A percentile compares a stretch with the other conserved stretches of the same genome.
Evolutionary conservation across 768 basidiomycete genomes (phyloP).

Genomic region (Boletus vermiculosoides): DNA sequence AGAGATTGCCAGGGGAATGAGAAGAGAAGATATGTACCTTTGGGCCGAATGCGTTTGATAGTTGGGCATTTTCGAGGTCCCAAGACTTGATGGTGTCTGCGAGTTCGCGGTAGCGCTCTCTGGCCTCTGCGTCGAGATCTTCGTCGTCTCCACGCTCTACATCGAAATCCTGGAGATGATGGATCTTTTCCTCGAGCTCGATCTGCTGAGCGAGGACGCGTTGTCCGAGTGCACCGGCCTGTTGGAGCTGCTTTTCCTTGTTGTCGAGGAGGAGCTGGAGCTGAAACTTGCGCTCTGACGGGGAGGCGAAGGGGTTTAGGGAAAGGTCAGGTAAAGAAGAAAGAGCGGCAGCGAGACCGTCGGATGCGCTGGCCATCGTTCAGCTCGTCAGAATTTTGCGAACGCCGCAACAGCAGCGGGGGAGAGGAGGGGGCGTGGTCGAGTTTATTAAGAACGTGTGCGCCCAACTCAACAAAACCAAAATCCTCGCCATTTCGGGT

Average conservation of each 20-base stretch:
- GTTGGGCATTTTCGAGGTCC: constrained; percentile 76
- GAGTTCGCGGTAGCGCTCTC: constrained; percentile 73
- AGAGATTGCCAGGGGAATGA: not conserved
- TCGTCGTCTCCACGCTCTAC: constrained; percentile 62
- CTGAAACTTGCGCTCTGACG: constrained; percentile 60
- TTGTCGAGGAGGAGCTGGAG: constrained; percentile 74
- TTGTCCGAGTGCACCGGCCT: constrained; percentile 90
- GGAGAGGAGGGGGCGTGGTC: constrained; percentile 4
- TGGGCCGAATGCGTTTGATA: constrained; percentile 64
- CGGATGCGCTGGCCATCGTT: constrained; percentile 43
- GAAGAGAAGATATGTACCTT: constrained; percentile 47
- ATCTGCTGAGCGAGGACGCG: constrained; percentile 91
- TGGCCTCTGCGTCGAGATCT: constrained; percentile 63
- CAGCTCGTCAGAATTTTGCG: constrained; percentile 11
- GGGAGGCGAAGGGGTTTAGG: constrained; percentile 42
- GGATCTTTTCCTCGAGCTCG: constrained; percentile 87
- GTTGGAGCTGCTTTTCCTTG: constrained; percentile 91
- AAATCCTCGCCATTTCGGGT: too few relatives aligned
- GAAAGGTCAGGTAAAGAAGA: constrained; percentile 45
- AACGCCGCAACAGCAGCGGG: not conserved
- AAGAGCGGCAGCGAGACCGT: constrained; percentile 33
- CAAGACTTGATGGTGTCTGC: constrained; percentile 71
- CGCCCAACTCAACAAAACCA: constrained; percentile 3
- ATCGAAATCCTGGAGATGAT: constrained; percentile 72
- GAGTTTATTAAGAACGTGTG: not conserved